Evolutionary conservation across 495 filamentous ascomycete genomes (phyloP), one percentile per base, ranked within the genome.

Genomic region (Penicillium longicatenatum): DNA sequence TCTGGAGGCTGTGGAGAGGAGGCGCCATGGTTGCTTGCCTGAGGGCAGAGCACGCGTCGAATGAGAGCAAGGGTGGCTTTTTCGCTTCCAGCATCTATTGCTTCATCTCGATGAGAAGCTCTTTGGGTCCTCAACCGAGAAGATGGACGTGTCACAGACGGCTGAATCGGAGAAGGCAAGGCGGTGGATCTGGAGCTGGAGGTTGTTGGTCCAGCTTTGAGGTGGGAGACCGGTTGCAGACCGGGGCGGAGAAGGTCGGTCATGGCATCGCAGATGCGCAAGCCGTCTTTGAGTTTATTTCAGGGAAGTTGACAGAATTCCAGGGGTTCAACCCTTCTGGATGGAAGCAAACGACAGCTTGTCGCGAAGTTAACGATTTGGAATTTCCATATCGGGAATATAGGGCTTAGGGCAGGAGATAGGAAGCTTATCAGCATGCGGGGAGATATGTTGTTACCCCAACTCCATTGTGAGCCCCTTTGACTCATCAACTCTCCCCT

Each of bases 21-120:
- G 30, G 67, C 63, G 41, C 73, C 71, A 60, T 79, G 66, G 43
- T 41, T 65, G 53, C 73, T 70, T 20, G 71, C 68, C 30, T 82
- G 79, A 24, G 84, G 79, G 64, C 86, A 89, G n/a, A 91, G 78
- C 16, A 85, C 80, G 12, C 85, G 82, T 57, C 87, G 80, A 58
- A 91, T 86, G 46, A 89, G 78, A 21, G 79, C 73, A 5, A 74
- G 65, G 2, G 86, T 87, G 4, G 79, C 79, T 60, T 81, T 82
- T 52, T 90, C 83, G 26, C 77, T 79, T 16, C 69, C 58, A n/a
- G 70, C 58, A 61, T 81, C 82, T 21, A 61, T 39, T 26, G 63
- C 42, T 1, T 75, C 70, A 41, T 73, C 66, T 41, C 69, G 65
- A 37, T 50, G 60, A 12, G 68, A 24, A 17, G 58, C 54, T 44